Evolutionary conservation across 768 basidiomycete genomes (phyloP).

Genomic region (Aureoboletus auriporus): DNA sequence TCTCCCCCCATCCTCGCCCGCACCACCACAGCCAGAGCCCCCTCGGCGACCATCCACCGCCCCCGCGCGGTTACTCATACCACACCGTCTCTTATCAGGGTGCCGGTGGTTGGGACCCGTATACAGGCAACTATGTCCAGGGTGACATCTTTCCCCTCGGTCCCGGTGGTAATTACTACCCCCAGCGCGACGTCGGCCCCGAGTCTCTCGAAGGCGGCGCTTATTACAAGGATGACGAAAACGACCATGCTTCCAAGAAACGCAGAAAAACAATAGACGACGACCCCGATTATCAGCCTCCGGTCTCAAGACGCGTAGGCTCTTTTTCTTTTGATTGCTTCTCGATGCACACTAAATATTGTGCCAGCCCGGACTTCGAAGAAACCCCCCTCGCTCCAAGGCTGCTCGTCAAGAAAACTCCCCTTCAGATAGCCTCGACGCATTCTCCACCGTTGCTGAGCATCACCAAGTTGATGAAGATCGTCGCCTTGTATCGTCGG

Average conservation of each 20-base stretch:
- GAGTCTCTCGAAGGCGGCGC: slow-evolving; percentile 21
- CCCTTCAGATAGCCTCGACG: slow-evolving; percentile 20
- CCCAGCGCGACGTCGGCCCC: slow-evolving; percentile 21
- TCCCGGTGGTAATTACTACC: slow-evolving; percentile 35
- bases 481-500: slow-evolving; percentile 55
- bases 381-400: slow-evolving; percentile 38
- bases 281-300: slow-evolving; percentile 55
- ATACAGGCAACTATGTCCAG: slow-evolving; percentile 35
- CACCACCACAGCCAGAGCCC: slow-evolving; percentile 28
- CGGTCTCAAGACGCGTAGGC: slow-evolving; percentile 52
- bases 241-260: slow-evolving; percentile 40
- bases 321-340: not conserved
- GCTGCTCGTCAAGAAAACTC: slow-evolving; percentile 28
- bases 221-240: slow-evolving; percentile 31
- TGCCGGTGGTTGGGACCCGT: slow-evolving; percentile 37
- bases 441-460: slow-evolving; percentile 13
- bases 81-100: slow-evolving; percentile 38
- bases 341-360: not conserved
- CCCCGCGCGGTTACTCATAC: slow-evolving; percentile 32
- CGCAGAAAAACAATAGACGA: slow-evolving; percentile 43
- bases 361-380: slow-evolving; percentile 39
- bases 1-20: slow-evolving; percentile 22
- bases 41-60: slow-evolving; percentile 29
- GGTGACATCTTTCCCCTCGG: slow-evolving; percentile 35
- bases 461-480: slow-evolving; percentile 37